Evolutionary conservation across 2,329 filamentous ascomycete genomes (phyloP), one percentile per base, ranked within the genome.

Genomic region (Aspergillus neotritici): DNA sequence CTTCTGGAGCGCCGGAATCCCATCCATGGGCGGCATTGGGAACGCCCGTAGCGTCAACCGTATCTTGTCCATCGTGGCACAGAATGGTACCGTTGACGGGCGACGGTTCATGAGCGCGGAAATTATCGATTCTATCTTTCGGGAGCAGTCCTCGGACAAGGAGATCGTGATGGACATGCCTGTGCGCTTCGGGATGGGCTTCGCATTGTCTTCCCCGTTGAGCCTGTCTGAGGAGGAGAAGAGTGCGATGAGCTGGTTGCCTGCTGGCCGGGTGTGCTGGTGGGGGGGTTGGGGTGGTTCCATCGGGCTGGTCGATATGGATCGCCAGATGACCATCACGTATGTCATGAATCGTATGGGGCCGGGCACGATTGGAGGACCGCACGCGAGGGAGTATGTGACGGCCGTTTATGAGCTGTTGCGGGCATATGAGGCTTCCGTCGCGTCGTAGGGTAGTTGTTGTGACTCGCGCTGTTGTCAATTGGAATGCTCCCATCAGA

Each of bases 271-370:
- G 4, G 46, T 57, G 3, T 65, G 63, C 34, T 72, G 63, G 43
- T 74, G 73, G 71, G 61, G 63, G 16, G 72, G 72, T 0, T 73
- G 65, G 64, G 72, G 72, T 9, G 72, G 73, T 0, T 72, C 70
- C 0, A 43, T 71, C 1, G 48, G 62, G 3, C 46, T 74, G 21
- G 69, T 74, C 61, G 73, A 76, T 49, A 31, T 65, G 4, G 67
- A 72, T 28, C 52, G 63, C 2, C 52, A 58, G 12, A 52, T 74
- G 45, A 74, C 72, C 0, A 64, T 75, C 25, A 53, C 57, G 0
- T 75, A 75, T 55, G 54, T 60, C 2, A 74, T 75, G 70, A 74
- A 74, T 45, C 69, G 64, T 41, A 72, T 74, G 68, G 54, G 41
- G 1, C 1, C 12, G 2, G 60, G 57, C 5, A 52, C 55, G 1